These are phyloP conservation scores for Helotiales sp. DNA, from an alignment of 2,329 filamentous ascomycete genomes.

Conservation along the genomic window DNA sequence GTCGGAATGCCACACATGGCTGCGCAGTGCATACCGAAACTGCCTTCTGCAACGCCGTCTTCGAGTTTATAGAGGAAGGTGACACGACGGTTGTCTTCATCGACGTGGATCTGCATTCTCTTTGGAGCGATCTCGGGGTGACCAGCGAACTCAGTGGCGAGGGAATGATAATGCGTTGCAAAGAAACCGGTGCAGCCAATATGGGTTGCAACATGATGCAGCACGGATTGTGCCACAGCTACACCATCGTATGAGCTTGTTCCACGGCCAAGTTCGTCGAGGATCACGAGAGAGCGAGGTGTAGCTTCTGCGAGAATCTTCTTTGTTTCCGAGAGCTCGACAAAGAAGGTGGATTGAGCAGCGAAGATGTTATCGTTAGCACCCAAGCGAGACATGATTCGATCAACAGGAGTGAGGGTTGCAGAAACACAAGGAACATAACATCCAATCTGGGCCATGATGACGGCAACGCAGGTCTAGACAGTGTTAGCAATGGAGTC, in stretches of 20 bases:
- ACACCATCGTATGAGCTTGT: slow-evolving; percentile 97
- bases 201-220: slow-evolving; percentile 94
- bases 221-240: slow-evolving; percentile 91
- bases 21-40: slow-evolving; percentile 98
- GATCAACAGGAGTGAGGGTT: slow-evolving; percentile 85
- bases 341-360: slow-evolving; percentile 96
- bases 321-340: slow-evolving; percentile 95
- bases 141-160: slow-evolving; percentile 86
- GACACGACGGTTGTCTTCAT: slow-evolving; percentile 81
- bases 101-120: slow-evolving; percentile 94
- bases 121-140: slow-evolving; percentile 88
- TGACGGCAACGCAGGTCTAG: slow-evolving; percentile 93
- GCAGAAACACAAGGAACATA: slow-evolving; percentile 85
- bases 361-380: slow-evolving; percentile 99
- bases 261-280: slow-evolving; percentile 93
- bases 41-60: slow-evolving; percentile 90
- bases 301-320: slow-evolving; percentile 97
- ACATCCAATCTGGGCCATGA: slow-evolving; percentile 96
- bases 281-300: slow-evolving; percentile 89
- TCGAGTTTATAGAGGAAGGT: slow-evolving; percentile 96
- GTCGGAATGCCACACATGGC: slow-evolving; percentile 94
- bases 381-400: slow-evolving; percentile 97
- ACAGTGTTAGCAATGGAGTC: slow-evolving; percentile 27
- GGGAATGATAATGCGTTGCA: slow-evolving; percentile 94
- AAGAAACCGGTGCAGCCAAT: slow-evolving; percentile 96